Evolutionary conservation across 345 rosid species (phyloP), one percentile per base, ranked within the genome.

Genomic region (Syzygium grande): DNA sequence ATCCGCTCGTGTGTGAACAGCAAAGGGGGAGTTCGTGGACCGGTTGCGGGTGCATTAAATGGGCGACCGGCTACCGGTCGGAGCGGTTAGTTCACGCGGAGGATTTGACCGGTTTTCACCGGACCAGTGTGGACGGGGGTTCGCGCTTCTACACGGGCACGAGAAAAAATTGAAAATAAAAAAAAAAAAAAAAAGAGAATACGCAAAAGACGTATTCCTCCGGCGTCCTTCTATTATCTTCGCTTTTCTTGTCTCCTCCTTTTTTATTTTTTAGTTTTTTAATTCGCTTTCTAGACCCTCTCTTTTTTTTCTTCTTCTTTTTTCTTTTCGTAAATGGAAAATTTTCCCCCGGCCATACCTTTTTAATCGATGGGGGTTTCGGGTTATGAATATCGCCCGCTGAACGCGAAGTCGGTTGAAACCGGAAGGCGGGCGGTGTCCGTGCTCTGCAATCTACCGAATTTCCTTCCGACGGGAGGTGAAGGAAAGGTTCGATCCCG

Each of bases 41-140:
- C 95, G 95, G 93, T 59, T 41, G 78, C 46, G 88, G 92, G 86
- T 10, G 86, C 94, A 96, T 94, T 96, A 85, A 96, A 87, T 95
- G 52, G 34, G 21, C 89, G 90, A 87, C 93, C 86, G 88, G 86
- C 86, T 84, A 10, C 43, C 87, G 89, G 46, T 34, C 80, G 86
- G 88, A 94, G 90, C 84, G 90, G 46, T 30, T 77, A 52, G 80
- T 22, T 22, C 34, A 89, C 93, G 92, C 92, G 93, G 86, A 88
- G 86, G 51, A 88, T 19, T 88, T 87, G 88, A 93, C 95, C 68
- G 93, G 90, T 89, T 91, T 85, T 88, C 89, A 91, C 91, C 94
- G 91, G 86, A 55, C 80, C 49, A 51, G 85, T 84, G 90, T 85
- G 56, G 87, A 88, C 77, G 85, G 87, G 86, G 88, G 86, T 84